Percentiles rank a stretch among this genome's conserved stretches.
Evolutionary conservation across 441 rosid species (phyloP).

Genomic region (Syzygium syzygioides): DNA sequence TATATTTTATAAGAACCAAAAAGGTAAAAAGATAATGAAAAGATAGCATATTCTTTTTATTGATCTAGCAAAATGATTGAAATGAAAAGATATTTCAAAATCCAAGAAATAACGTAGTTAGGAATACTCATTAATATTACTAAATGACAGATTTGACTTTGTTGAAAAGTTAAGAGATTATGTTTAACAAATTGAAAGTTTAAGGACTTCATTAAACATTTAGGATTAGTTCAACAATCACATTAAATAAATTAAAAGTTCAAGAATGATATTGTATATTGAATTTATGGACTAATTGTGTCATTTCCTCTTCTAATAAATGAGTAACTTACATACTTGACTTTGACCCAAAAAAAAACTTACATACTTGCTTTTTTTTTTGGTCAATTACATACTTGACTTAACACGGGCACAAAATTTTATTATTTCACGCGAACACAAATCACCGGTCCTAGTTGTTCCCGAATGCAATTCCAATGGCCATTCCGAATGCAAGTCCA

Average conservation of each 20-base stretch:
- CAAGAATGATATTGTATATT: neutral
- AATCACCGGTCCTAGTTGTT: neutral
- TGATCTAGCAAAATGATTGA: neutral
- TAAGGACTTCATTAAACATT: neutral
- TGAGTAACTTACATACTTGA: neutral
- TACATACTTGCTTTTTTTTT: no score
- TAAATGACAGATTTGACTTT: neutral
- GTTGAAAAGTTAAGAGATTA: neutral
- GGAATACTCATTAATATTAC: neutral
- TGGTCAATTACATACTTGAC: neutral
- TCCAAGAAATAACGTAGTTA: neutral
- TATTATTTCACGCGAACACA: accelerated
- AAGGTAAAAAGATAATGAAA: neutral
- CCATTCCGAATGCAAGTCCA: neutral
- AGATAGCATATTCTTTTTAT: neutral
- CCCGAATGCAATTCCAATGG: neutral
- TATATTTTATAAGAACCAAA: neutral
- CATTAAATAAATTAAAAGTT: neutral
- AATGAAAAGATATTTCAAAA: neutral
- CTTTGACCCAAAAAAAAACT: no score
- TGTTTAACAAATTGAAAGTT: neutral
- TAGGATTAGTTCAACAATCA: neutral
- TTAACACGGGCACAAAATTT: neutral
- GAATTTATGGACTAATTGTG: neutral
- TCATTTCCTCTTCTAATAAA: neutral